Base-by-base conservation (phyloP, 352 stramenopile species). In the Globisporangium spiculum region DNA sequence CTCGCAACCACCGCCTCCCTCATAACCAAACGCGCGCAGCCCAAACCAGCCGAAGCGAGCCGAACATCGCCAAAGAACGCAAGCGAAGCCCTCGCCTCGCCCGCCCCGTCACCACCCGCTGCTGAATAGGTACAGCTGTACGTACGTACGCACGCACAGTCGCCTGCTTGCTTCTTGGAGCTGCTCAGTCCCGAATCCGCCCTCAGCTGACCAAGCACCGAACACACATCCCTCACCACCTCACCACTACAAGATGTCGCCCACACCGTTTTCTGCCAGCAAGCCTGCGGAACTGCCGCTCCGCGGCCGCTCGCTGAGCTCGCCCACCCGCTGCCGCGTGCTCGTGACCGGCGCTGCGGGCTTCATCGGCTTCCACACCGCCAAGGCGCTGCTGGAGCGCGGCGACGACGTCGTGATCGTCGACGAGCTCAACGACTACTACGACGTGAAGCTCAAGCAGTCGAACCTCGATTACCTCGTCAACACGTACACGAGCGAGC, bases 361-460 rank as follows among this genome's bases (percentile, higher is more conserved):
- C 20, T 99, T 99, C 77, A 98, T 99, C 66, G 97, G 97, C 26
- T 98, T 94, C 72, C 93, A 99, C 84, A 98, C 98, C 5, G 93
- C 93, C 59, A 87, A 96, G 66, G 76, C 81, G 44, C 79, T 98
- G 30, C 81, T 98, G 4, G 75, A 80, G 2, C 85, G 93, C 26
- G 92, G 91, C 46, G 90, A 98, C 65, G 78, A 93, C 62, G 97
- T 99, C 32, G 91, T 99, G 2, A 90, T 98, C 58, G 83, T 99
- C 27, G 98, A 99, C 74, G 97, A 99, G 81, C 83, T 99, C 63
- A 99, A 99, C 75, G 96, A 99, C 74, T 99, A 99, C 78, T 99
- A 99, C 77, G 96, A 99, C 75, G 91, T 98, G n/a, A 71, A 77
- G 60, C 93, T 98, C 70, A 99, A 99, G 84, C 86, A 98, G 69